Base-by-base conservation (phyloP, 805 yeast species). In the Tetrapisispora pingtungensis region DNA sequence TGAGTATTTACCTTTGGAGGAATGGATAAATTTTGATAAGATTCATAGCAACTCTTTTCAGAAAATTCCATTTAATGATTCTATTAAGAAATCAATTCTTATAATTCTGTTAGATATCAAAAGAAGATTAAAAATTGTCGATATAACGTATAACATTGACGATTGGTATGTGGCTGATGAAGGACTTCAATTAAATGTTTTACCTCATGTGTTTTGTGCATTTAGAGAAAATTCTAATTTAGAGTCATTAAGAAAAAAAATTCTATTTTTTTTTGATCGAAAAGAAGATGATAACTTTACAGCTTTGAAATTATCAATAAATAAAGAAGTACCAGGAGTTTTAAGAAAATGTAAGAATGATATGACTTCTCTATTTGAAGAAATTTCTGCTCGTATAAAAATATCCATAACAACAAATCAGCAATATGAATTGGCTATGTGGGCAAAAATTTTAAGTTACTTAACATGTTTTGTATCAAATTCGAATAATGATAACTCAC, bases 381-480 rank as follows among this genome's bases (percentile, higher is more conserved):
- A 54, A 30, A 43, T 54, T 3, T 47, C 51, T 4, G 34, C 41
- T 13, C 44, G 49, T 2, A 46, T 59, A 6, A 46, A 46, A 26
- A 33, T 44, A 7, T 47, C 51, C 20, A 46, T 57, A 8, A 45
- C 53, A 13, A 50, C 52, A 3, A 46, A 50, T n/a, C 51, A 55
- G 36, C 35, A 34, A 10, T 47, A 40, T 10, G 50, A 45, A 12
- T 42, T 55, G 3, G 43, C 54, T 2, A 27, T 42, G 19, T 55
- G 58, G 54, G 47, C 50, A 6, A 49, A 47, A 37, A 17, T 55
- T 6, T 33, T 61, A 10, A 56, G 58, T 2, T 49, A 48, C 12
- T 15, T 59, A 17, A 48, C 61, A 6, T 59, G 63, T 41, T 46
- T 44, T 22, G 59, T 57, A 42, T 18, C 45, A 10, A 32, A 34